Base-by-base conservation (phyloP, 2,329 filamentous ascomycete genomes). In the Xylariaceae sp. region DNA sequence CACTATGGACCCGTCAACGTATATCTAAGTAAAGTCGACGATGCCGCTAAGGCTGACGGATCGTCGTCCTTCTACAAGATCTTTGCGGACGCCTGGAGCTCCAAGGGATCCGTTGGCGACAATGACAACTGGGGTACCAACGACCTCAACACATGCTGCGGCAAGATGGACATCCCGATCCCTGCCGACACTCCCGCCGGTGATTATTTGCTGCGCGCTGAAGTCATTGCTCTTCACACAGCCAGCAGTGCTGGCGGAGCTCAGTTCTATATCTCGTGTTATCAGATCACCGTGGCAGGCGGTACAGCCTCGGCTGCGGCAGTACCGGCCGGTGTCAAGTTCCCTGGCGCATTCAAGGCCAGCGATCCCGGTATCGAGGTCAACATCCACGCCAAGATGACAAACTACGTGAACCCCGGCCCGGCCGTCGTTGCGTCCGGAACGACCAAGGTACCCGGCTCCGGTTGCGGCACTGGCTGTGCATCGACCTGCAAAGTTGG, bases 1-100 rank as follows among this genome's bases (percentile, higher is more conserved):
- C 74, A 78, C 57, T 75, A 71, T 50, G 73, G 74, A 9, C 74
- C 74, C 2, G 72, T 78, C 26, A 66, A 74, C 37, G 64, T 74
- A 1, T 77, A 77, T 55, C 63, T 76, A 41, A 67, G 66, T 54
- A 68, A 73, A 48, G 74, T 78, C 16, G 45, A 61, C 19, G 67
- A 77, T 51, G 67, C 74, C 3, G 55, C 64, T 24, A 67, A 62
- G 0, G 70, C 72, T 35, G 63, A 67, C 43, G 67, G 68, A 9
- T 60, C 63, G 1, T 54, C 62, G 3, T 56, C 60, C 3, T 78
- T 70, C 71, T 76, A 77, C 64, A 78, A 78, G 63, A 67, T 78
- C 45, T 72, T 67, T 49, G 65, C 72, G 44, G 65, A 72, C 47
- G 67, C 70, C 3, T 69, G 70, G 65, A 32, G 30, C 15, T 47